Evolutionary conservation across 352 stramenopile genomes (phyloP).

Genomic region (Phytopythium oedochilum): DNA sequence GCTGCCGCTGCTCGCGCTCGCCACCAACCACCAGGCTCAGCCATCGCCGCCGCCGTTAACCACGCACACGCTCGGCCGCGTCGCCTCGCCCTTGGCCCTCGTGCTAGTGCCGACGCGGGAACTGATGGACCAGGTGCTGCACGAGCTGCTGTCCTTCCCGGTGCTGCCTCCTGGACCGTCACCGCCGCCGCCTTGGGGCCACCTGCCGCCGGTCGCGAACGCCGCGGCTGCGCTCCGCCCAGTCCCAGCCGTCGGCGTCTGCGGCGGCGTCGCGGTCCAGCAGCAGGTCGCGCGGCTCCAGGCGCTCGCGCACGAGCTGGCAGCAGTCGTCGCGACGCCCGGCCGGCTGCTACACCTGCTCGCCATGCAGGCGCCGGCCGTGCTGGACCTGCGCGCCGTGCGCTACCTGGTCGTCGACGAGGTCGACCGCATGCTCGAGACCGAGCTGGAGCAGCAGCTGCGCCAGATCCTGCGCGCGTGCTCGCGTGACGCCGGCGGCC

Average conservation of each 20-base stretch:
- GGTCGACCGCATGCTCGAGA: constrained; percentile 95
- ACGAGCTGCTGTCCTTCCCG: constrained; percentile 43
- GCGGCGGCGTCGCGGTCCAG: constrained; percentile 30
- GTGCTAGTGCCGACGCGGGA: constrained; percentile 95
- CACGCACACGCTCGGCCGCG: too few species aligned
- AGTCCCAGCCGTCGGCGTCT: constrained; percentile 35
- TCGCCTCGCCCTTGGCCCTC: constrained; percentile 47
- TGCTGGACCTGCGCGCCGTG: constrained; percentile 25
- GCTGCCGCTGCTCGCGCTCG: constrained; percentile 76
- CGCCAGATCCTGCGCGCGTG: constrained; percentile 87
- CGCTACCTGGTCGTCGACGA: constrained; percentile 92
- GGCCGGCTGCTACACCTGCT: constrained; percentile 55
- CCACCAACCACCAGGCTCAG: too few species aligned
- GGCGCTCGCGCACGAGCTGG: constrained; percentile 7
- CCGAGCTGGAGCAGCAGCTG: constrained; percentile 90
- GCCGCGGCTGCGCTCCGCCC: not conserved
- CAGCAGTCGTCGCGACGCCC: constrained; percentile 46
- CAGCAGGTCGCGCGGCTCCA: constrained; percentile 34
- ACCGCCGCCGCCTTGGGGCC: too few species aligned
- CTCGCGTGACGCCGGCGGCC: constrained; percentile 21
- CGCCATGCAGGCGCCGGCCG: constrained; percentile 5
- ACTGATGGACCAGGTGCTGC: constrained; percentile 93
- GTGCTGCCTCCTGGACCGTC: not conserved
- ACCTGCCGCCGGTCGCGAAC: too few species aligned
- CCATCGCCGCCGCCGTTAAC: too few species aligned